Evolutionary conservation across 176 grass and related monocot species (phyloP).

Genomic region (Paspalum vaginatum): DNA sequence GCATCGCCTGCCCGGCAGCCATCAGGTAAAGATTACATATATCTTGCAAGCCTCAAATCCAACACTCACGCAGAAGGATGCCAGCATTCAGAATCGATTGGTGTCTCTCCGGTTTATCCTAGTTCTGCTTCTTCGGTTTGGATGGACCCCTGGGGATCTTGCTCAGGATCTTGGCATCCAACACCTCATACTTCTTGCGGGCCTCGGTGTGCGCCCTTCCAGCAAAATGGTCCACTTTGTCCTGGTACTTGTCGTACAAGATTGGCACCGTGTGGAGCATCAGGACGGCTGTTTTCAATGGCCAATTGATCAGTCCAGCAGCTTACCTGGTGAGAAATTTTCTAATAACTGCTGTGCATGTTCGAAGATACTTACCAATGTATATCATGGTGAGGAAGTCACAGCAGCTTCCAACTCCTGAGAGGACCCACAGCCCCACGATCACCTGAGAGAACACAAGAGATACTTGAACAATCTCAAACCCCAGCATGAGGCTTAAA

Average conservation of each 20-base stretch:
- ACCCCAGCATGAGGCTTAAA: not conserved
- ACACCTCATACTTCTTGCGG: conserved; percentile 67
- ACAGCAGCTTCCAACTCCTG: conserved; percentile 64
- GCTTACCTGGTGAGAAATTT: not conserved
- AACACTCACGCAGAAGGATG: not conserved
- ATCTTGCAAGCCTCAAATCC: not conserved
- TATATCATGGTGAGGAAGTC: conserved; percentile 92
- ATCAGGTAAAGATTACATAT: not conserved
- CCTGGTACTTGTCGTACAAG: conserved; percentile 88
- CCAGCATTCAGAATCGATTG: not conserved
- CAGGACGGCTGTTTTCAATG: conserved; percentile 45
- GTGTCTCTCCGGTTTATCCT: not conserved
- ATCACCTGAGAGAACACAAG: conserved; percentile 55
- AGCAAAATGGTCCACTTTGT: conserved; percentile 72
- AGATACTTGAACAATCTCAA: not conserved
- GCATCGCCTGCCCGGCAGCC: not conserved
- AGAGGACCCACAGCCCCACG: conserved; percentile 74
- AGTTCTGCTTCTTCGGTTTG: conserved; percentile 72
- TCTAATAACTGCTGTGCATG: not conserved
- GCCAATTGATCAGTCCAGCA: not conserved
- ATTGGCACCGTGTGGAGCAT: conserved; percentile 75
- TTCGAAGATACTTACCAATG: conserved; percentile 57
- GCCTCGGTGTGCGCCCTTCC: conserved; percentile 60
- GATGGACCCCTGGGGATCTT: conserved; percentile 62
- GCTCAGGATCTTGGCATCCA: conserved; percentile 71